Percentiles rank a stretch among this genome's conserved stretches.
Evolutionary conservation across 495 filamentous ascomycete species (phyloP).

Genomic region (Penicillium riverlandense): DNA sequence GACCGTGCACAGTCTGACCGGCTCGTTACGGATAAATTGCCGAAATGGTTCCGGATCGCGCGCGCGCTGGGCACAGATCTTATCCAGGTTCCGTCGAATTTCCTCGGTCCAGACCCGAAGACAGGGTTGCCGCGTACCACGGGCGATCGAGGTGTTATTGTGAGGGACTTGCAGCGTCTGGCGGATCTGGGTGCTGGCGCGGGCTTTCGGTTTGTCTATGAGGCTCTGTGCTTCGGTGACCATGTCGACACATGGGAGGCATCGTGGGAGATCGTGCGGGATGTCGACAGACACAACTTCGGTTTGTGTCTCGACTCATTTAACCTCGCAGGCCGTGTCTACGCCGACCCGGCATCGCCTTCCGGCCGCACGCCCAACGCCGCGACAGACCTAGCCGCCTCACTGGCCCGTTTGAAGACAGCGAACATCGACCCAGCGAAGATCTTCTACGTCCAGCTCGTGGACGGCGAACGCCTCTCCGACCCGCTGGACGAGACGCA

Average conservation of each 20-base stretch:
- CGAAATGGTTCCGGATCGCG: conserved; percentile 62
- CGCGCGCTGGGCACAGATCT: conserved; percentile 58
- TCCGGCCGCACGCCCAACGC: conserved; percentile 51
- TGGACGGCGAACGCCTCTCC: conserved; percentile 61
- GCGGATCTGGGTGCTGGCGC: conserved; percentile 55
- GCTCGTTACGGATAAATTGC: conserved; percentile 52
- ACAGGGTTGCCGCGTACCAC: conserved; percentile 33
- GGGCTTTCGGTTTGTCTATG: conserved; percentile 65
- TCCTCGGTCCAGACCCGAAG: conserved; percentile 46
- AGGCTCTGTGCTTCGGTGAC: conserved; percentile 70
- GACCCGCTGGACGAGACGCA: conserved; percentile 56
- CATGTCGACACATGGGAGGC: conserved; percentile 67
- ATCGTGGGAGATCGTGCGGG: conserved; percentile 59
- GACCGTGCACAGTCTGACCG: conserved; percentile 53
- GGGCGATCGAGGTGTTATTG: conserved; percentile 50
- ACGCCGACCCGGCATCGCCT: conserved; percentile 56
- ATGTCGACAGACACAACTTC: conserved; percentile 64
- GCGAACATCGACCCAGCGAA: conserved; percentile 54
- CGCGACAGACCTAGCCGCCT: conserved; percentile 48
- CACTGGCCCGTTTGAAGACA: conserved; percentile 47
- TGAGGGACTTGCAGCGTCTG: conserved; percentile 55
- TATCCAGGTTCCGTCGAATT: conserved; percentile 69
- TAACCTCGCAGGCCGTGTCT: conserved; percentile 70
- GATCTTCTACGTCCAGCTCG: conserved; percentile 75
- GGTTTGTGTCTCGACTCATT: conserved; percentile 76